Conservation (phyloP, 169 alveolate genomes). For the Plasmodium reichenowi region DNA sequence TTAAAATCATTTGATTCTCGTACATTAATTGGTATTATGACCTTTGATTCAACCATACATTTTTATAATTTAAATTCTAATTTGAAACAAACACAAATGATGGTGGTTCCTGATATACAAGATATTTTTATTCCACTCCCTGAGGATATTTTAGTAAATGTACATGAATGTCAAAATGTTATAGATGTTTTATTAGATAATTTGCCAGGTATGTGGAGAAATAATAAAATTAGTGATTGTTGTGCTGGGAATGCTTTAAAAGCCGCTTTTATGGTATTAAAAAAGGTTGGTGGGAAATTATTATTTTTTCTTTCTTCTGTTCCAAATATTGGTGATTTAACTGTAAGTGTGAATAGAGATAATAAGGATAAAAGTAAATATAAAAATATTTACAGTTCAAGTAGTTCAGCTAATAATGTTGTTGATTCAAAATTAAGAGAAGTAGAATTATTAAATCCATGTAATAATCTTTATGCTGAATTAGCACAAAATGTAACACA, state of each 20-base stretch:
- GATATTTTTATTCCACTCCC: conserved; percentile 96
- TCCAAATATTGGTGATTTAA: conserved; percentile 89
- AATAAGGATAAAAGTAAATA: conserved; percentile 75
- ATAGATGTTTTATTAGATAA: conserved; percentile 84
- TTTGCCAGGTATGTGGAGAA: conserved; percentile 91
- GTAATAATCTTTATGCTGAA: conserved; percentile 77
- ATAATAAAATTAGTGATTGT: conserved; percentile 88
- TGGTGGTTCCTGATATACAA: conserved; percentile 93
- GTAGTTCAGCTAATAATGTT: conserved; percentile 66
- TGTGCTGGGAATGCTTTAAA: conserved; percentile 92
- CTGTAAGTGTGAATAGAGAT: conserved; percentile 84
- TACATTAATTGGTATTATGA: conserved; percentile 94
- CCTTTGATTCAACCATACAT: conserved; percentile 96
- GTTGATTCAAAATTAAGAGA: conserved; percentile 79
- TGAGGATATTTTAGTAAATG: conserved; percentile 91
- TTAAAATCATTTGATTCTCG: conserved; percentile 85
- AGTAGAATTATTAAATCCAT: conserved; percentile 82
- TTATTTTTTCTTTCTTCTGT: conserved; percentile 89
- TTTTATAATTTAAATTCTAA: conserved; percentile 91
- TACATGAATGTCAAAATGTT: conserved; percentile 86
- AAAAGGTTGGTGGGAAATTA: conserved; percentile 96
- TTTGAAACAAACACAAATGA: conserved; percentile 92
- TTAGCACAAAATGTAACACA: conserved; percentile 85
- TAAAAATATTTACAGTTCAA: conserved; percentile 66
- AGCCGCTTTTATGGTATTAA: conserved; percentile 93